Evolutionary conservation across 1,284 basidiomycete genomes (phyloP).

Genomic region (Ceratobasidium sp.): DNA sequence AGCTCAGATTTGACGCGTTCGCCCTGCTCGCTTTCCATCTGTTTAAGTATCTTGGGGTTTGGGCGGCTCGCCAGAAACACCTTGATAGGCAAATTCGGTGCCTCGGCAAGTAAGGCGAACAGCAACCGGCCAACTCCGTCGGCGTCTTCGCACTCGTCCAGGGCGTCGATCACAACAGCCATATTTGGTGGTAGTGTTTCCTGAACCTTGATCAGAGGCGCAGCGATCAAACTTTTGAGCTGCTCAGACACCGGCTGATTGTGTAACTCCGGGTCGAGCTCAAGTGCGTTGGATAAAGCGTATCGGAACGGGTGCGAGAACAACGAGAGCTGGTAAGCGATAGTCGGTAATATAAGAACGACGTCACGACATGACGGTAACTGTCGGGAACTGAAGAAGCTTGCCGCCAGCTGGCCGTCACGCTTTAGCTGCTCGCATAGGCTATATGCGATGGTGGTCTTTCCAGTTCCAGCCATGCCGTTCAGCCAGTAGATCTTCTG

Average conservation of each 20-base stretch:
- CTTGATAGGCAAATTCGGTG: not conserved
- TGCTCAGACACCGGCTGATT: not conserved
- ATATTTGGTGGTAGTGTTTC: not conserved
- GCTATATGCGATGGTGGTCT: slow-evolving; percentile 13
- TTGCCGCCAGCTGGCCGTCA: not conserved
- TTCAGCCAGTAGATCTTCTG: slow-evolving; percentile 10
- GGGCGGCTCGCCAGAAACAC: slow-evolving; percentile 6
- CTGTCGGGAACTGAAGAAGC: slow-evolving; percentile 22
- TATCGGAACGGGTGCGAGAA: not conserved
- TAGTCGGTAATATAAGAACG: not conserved
- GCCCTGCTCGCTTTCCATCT: not conserved
- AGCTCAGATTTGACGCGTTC: not conserved
- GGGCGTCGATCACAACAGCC: slow-evolving; percentile 3
- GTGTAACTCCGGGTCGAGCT: not conserved
- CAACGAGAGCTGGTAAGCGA: slow-evolving; percentile 5
- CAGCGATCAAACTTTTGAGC: not conserved
- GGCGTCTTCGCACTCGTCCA: slow-evolving; percentile 22
- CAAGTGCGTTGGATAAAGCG: not conserved
- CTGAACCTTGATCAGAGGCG: not conserved
- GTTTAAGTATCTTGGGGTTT: not conserved
- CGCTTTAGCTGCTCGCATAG: not conserved
- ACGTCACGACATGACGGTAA: not conserved
- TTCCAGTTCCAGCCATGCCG: slow-evolving; percentile 28
- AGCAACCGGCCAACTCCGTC: not conserved
- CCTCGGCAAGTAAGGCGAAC: not conserved